Evolutionary conservation across 2,329 filamentous ascomycete genomes (phyloP).

Genomic region (Celoporthe dispersa): DNA sequence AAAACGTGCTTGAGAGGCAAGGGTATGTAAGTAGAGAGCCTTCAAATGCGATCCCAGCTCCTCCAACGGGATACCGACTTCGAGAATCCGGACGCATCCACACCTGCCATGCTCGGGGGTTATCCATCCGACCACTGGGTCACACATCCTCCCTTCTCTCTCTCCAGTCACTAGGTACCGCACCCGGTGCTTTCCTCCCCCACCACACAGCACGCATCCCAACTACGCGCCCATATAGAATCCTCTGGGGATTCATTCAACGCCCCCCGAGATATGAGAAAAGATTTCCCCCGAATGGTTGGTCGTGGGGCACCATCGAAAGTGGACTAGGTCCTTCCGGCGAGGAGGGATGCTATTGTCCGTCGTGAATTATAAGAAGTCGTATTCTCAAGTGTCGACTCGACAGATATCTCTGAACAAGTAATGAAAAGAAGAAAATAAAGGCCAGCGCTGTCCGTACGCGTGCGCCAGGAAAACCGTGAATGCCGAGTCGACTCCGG

Average conservation of each 20-base stretch:
- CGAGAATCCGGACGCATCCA: slow-evolving; percentile 28
- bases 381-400: slow-evolving; percentile 30
- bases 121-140: slow-evolving; percentile 15
- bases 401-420: slow-evolving; percentile 29
- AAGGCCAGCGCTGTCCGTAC: slow-evolving; percentile 27
- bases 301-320: slow-evolving; percentile 30
- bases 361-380: slow-evolving; percentile 32
- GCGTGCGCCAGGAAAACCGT: slow-evolving; percentile 24
- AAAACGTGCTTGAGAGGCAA: slow-evolving; percentile 30
- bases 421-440: slow-evolving; percentile 21
- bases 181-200: slow-evolving; percentile 24
- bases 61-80: slow-evolving; percentile 26
- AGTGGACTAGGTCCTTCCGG: slow-evolving; percentile 26
- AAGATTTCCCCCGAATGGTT: slow-evolving; percentile 30
- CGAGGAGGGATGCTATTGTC: slow-evolving; percentile 25
- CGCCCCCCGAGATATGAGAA: slow-evolving; percentile 27
- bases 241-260: slow-evolving; percentile 26
- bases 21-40: slow-evolving; percentile 32
- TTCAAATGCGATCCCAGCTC: slow-evolving; percentile 31
- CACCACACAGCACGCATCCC: slow-evolving; percentile 22
- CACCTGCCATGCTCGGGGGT: slow-evolving; percentile 24
- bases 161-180: slow-evolving; percentile 25
- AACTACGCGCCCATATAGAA: slow-evolving; percentile 19
- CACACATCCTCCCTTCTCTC: slow-evolving; percentile 22
- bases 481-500: slow-evolving; percentile 22